phyloP scores from a whole-genome alignment of 2,329 filamentous ascomycete species.

The Zarea fungicola region DNA sequence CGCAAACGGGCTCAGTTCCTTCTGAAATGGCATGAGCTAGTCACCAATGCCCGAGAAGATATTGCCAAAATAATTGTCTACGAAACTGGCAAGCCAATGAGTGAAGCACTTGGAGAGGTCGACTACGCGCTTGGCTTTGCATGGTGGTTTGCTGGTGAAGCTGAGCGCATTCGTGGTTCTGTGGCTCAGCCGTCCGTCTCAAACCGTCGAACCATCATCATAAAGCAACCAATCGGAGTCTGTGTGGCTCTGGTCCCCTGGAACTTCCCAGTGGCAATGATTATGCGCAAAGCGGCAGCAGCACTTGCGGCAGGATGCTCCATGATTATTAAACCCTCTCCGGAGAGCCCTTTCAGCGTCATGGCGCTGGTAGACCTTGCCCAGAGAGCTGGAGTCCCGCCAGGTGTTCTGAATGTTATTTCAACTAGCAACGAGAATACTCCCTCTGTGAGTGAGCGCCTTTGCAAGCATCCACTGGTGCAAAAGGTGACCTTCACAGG shows the following conservation, averaged over 20 bases:
- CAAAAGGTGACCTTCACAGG: conserved; percentile 75
- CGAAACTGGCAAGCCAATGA: conserved; percentile 54
- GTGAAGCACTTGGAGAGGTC: conserved; percentile 49
- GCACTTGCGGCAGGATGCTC: conserved; percentile 69
- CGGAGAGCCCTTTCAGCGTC: conserved; percentile 69
- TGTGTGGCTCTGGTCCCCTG: conserved; percentile 34
- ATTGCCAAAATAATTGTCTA: conserved; percentile 34
- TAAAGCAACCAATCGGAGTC: conserved; percentile 49
- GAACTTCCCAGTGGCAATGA: conserved; percentile 57
- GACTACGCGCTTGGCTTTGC: conserved; percentile 50
- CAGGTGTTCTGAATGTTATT: conserved; percentile 58
- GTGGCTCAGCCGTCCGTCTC: conserved; percentile 55
- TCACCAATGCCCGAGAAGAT: conserved; percentile 31
- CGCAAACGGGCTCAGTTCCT: conserved; percentile 31
- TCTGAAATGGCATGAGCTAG: conserved; percentile 31
- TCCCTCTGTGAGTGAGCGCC: conserved; percentile 38
- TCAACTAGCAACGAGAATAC: conserved; percentile 41
- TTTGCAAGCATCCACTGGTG: conserved; percentile 40
- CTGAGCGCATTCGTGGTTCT: conserved; percentile 49
- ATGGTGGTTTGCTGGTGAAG: conserved; percentile 53
- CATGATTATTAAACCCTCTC: conserved; percentile 70
- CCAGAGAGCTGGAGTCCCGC: conserved; percentile 66
- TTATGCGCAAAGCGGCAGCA: conserved; percentile 41
- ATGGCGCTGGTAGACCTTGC: conserved; percentile 65
- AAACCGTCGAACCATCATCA: conserved; percentile 60